Conservation (phyloP, 331 rosid species). For the Pyracantha coccinea region DNA sequence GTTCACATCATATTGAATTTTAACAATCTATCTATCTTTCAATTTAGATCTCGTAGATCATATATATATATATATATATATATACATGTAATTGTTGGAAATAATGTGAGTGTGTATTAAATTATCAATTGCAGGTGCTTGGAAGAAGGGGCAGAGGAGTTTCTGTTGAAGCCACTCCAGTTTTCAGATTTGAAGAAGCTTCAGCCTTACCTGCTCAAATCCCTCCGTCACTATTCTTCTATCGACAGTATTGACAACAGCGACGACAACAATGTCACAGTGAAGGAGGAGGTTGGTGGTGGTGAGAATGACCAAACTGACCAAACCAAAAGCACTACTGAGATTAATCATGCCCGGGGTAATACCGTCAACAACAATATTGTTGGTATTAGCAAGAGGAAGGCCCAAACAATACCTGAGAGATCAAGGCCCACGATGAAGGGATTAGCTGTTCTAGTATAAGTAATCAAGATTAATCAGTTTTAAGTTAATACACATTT, state of each 20-base stretch:
- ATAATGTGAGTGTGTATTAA: not conserved
- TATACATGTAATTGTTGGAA: too few species aligned
- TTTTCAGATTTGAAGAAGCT: constrained; percentile 79
- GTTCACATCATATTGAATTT: too few species aligned
- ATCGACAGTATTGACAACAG: constrained; percentile 11
- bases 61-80: too few species aligned
- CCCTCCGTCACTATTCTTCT: constrained; percentile 21
- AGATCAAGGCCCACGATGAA: constrained; percentile 53
- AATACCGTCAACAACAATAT: constrained; percentile 2
- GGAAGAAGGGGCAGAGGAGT: constrained; percentile 94
- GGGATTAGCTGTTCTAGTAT: constrained; percentile 22
- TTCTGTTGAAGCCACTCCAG: constrained; percentile 86
- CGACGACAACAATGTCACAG: too few species aligned
- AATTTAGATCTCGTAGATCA: too few species aligned
- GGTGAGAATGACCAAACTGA: not conserved
- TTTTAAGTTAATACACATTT: too few species aligned
- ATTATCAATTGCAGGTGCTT: constrained; percentile 49
- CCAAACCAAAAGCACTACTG: not conserved
- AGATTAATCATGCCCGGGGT: not conserved
- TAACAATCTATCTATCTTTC: too few species aligned
- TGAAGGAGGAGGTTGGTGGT: not conserved
- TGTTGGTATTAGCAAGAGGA: constrained; percentile 40
- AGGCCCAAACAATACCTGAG: constrained; percentile 48
- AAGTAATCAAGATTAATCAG: not conserved
- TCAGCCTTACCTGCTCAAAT: constrained; percentile 50